Evolutionary conservation across 345 rosid species (phyloP), one percentile per base, ranked within the genome.

Genomic region (Sonneratia alba): DNA sequence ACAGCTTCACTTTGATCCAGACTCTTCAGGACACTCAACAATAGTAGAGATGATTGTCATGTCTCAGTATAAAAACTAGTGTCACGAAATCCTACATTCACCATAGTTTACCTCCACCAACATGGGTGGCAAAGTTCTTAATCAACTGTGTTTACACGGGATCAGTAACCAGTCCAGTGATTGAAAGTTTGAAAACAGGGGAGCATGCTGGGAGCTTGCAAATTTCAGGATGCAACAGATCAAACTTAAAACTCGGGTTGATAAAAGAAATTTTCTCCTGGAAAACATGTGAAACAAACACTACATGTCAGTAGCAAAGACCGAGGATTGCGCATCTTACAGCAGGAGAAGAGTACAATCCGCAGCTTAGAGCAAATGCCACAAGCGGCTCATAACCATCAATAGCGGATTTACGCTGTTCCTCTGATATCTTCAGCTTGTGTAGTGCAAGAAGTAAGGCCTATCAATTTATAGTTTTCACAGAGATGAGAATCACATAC

Each of bases 341-440:
- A 70, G 88, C 96, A 24, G 98, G 97, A 10, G 96, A 93, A 40
- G 97, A 91, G 84, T 89, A 85, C 89, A 88, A 89, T 79, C 98
- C 97, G 0, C 85, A 85, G 81, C 94, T 91, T 71, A 91, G 92
- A 71, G 97, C 92, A 67, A 93, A 91, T 47, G 91, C 87, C 45
- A 87, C 81, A 43, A 88, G 89, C 49, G 96, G 92, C 74, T 93
- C 93, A 61, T 83, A 71, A 70, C 72, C 47, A 73, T 83, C 83
- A 19, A 91, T 70, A 69, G 90, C 87, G 36, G 80, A 90, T 74
- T 84, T 87, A 61, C 77, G 78, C 75, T 88, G 94, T 76, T 88
- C 98, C 34, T 86, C 91, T 66, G 96, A 83, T 75, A 87, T 81
- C 83, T 85, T 89, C 70, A 93, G 74, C 79, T 93, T 91, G 81